Base-by-base conservation (phyloP, 1,284 basidiomycete genomes). In the Sporisorium iseilematis-ciliati region DNA sequence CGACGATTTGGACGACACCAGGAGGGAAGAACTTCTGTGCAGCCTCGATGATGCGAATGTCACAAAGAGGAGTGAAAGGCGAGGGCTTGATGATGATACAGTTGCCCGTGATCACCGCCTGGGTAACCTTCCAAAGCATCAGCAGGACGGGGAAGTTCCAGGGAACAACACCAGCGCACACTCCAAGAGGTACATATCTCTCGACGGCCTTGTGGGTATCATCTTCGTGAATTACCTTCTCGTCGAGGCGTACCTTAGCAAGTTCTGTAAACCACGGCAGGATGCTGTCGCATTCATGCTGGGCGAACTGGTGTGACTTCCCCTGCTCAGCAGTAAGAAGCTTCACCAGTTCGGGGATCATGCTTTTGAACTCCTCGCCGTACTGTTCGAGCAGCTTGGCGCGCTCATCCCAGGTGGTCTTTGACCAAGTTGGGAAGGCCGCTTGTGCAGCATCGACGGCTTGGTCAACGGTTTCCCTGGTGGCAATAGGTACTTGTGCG, bases 81-180 rank as follows among this genome's bases (percentile, higher is more conserved):
- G 68, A 68, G 12, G 76, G 73, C 60, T 78, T 78, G 73, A 78
- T 62, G 69, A 78, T 73, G 58, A 76, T 65, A 26, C 50, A 52
- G 61, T 78, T 78, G 11, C 76, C 76, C 21, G 76, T 78, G 26
- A 73, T 29, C 35, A 78, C 7, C 11, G 61, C 73, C 40, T 71
- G 73, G 0, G 58, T 40, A 21, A 76, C 62, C 63, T 78, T 78
- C 68, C 61, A 76, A 14, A 72, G 50, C 59, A 70, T 66, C 21
- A 78, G 69, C 1, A 78, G 55, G 25, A 72, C 21, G 25, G 76
- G 76, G 54, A 76, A 78, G 62, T 75, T 75, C 75, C 76, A 76
- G 7, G 76, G 76, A 14, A 67, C 57, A n/a, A 78, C 73, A 31
- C 60, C 69, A n/a, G 59, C 76, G 26, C 54, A 65, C 7, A 76